phyloP scores from a whole-genome alignment of 768 basidiomycete genomes.

The Russula brevipes region DNA sequence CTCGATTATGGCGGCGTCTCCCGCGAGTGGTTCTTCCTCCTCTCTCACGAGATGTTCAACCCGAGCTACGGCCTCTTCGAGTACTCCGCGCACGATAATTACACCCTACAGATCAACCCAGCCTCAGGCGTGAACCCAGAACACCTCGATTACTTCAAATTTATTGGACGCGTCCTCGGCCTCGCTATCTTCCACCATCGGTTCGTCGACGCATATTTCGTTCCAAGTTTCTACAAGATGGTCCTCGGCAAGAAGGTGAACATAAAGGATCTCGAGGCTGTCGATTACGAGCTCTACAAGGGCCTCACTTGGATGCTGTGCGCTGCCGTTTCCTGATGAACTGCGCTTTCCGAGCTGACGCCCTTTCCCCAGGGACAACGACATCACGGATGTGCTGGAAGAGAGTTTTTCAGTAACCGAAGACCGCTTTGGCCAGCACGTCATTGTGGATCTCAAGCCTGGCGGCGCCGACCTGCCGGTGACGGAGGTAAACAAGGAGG shows the following conservation, averaged over 20 bases:
- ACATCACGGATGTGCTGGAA: constrained; percentile 69
- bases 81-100: constrained; percentile 75
- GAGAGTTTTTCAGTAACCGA: constrained; percentile 69
- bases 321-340: constrained; percentile 30
- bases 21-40: constrained; percentile 84
- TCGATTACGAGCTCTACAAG: constrained; percentile 63
- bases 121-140: constrained; percentile 73
- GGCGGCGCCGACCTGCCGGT: constrained; percentile 57
- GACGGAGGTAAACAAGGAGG: constrained; percentile 71
- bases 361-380: constrained; percentile 50
- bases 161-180: constrained; percentile 69
- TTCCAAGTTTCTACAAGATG: constrained; percentile 78
- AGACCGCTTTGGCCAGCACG: constrained; percentile 69
- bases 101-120: constrained; percentile 76
- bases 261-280: constrained; percentile 60
- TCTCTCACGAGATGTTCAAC: constrained; percentile 80
- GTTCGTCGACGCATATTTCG: constrained; percentile 77
- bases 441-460: constrained; percentile 60
- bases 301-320: constrained; percentile 74
- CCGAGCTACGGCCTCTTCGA: constrained; percentile 79
- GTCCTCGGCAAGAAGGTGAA: constrained; percentile 56
- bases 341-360: constrained; percentile 1
- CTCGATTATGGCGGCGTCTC: constrained; percentile 75
- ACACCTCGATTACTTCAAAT: constrained; percentile 75
- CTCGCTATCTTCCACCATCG: constrained; percentile 73